Evolutionary conservation across 176 grass and related monocot genomes (phyloP), one percentile per base, ranked within the genome.

Genomic region (Bothriochloa decipiens): DNA sequence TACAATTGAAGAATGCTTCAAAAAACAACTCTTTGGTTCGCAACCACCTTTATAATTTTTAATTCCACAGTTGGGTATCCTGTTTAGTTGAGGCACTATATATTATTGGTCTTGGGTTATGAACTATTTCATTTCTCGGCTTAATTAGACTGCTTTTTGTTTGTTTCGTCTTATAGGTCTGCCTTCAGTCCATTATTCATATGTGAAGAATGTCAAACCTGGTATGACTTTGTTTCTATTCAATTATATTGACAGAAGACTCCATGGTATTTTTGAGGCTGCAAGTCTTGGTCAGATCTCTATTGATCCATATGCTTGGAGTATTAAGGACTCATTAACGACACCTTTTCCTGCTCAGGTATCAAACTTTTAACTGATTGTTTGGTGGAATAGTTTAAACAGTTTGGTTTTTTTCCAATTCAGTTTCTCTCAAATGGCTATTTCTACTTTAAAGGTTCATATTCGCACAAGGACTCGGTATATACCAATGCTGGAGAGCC

Each of bases 261-360:
- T 98, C 49, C 83, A 98, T 90, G 96, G 96, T 36, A 86, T 98
- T 77, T 98, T 90, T 41, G 86, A 98, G 91, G 96, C 89, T 74
- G 93, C 91, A 74, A 88, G 91, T 82, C 29, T 77, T 77, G 96
- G 93, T 52, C 87, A 93, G 74, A 79, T 90, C 65, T 87, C 79
- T 85, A 92, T 98, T 74, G 96, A 98, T 40, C 87, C 89, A 64
- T 95, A 98, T 89, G 96, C 96, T 41, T 98, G 96, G 96, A 93
- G 86, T 81, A 85, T 90, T 66, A 78, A 93, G 65, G 96, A 93
- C 72, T 65, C 55, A 42, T 69, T 87, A 43, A 92, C 68, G 20
- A 98, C 96, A 67, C 41, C 87, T 68, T 98, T 87, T 82, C 91
- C 96, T 70, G 91, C 96, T 49, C 93, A 98, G 93, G 96, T 98